Evolutionary conservation across 805 yeast genomes (phyloP).

Genomic region (Lipomyces chichibuensis): DNA sequence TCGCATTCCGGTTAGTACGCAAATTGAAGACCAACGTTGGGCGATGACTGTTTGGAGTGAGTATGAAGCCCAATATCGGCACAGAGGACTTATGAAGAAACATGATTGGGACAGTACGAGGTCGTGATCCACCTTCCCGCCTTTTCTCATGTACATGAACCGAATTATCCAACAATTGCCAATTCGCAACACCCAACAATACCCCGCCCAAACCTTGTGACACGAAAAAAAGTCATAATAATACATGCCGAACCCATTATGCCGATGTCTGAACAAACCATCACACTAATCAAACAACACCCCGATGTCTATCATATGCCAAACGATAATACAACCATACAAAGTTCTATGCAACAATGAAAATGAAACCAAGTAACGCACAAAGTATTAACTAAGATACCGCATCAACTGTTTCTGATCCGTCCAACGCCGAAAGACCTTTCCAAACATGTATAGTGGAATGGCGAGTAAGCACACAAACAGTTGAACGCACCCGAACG

Average conservation of each 20-base stretch:
- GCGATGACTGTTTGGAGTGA: too few relatives aligned
- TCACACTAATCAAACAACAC: background rate
- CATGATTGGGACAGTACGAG: too few relatives aligned
- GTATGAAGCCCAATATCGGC: too few relatives aligned
- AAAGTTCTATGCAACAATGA: background rate
- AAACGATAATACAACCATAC: background rate
- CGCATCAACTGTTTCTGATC: constrained; percentile 52
- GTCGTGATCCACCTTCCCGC: too few relatives aligned
- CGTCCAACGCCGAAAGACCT: constrained; percentile 55
- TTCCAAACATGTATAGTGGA: constrained; percentile 60
- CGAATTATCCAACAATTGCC: background rate
- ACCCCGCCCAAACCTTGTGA: too few relatives aligned
- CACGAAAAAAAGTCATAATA: too few relatives aligned
- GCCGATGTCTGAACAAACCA: background rate
- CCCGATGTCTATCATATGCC: background rate
- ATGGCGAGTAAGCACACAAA: constrained; percentile 54
- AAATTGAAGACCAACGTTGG: too few relatives aligned
- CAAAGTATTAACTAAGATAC: constrained; percentile 36
- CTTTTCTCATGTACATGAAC: background rate
- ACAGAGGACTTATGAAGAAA: too few relatives aligned
- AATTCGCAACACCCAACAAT: background rate
- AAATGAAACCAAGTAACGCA: background rate
- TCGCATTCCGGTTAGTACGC: too few relatives aligned
- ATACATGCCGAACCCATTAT: background rate
- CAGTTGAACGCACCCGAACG: constrained; percentile 57